A percentile compares a stretch with the other conserved stretches of the same genome.
Evolutionary conservation across 2,329 filamentous ascomycete species (phyloP).

Genomic region (Pseudogymnoascus sp.): DNA sequence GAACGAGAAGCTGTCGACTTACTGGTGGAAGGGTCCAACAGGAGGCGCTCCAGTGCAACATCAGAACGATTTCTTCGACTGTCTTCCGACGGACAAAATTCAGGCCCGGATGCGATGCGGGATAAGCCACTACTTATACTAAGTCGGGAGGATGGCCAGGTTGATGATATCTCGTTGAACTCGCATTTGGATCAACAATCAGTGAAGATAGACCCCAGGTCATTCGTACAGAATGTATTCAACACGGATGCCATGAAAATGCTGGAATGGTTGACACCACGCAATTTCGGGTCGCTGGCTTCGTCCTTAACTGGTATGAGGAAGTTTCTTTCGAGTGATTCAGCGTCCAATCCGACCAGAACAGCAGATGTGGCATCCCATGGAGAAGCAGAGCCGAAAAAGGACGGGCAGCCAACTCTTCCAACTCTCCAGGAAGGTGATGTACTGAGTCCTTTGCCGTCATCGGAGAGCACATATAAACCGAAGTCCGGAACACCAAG

Average conservation of each 20-base stretch:
- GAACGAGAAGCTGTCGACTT: neutral
- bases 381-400: neutral
- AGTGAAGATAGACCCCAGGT: constrained; percentile 48
- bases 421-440: neutral
- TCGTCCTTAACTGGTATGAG: neutral
- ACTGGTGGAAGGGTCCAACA: neutral
- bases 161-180: neutral
- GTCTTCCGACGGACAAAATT: neutral
- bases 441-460: neutral
- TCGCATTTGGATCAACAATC: neutral
- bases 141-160: neutral
- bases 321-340: neutral
- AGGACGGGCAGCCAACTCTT: neutral
- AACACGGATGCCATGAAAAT: constrained; percentile 61
- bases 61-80: neutral
- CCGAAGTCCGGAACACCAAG: neutral
- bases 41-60: neutral
- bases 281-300: constrained; percentile 17
- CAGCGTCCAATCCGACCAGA: neutral
- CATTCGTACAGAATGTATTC: constrained; percentile 58
- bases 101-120: neutral
- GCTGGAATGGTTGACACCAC: constrained; percentile 61
- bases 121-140: neutral
- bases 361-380: neutral
- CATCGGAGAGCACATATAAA: neutral